Conservation (phyloP, 2,329 filamentous ascomycete species). For the Trichocomaceae sp. region DNA sequence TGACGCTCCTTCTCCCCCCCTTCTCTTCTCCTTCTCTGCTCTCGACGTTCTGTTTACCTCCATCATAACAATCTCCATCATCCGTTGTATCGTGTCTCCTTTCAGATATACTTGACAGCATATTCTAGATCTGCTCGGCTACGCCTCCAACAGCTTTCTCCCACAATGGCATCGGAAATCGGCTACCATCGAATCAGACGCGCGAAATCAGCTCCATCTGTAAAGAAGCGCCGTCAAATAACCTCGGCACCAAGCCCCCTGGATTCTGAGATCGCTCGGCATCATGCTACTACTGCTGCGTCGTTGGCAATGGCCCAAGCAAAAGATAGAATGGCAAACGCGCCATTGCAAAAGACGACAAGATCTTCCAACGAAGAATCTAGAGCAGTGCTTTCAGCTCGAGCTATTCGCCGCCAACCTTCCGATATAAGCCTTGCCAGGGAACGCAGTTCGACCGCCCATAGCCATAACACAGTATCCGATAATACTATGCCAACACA, state of each 20-base stretch:
- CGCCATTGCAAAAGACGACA: constrained; percentile 15
- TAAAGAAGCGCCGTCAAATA: constrained; percentile 24
- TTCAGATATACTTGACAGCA: constrained; percentile 6
- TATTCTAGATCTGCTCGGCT: constrained; percentile 9
- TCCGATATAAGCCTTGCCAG: constrained; percentile 16
- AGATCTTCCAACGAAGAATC: constrained; percentile 16
- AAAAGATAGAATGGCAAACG: constrained; percentile 22
- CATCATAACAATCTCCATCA: not conserved
- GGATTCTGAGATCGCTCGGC: constrained; percentile 25
- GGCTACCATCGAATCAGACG: constrained; percentile 27
- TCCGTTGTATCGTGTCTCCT: constrained; percentile 8
- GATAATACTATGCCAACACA: not conserved
- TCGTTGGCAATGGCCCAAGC: constrained; percentile 38
- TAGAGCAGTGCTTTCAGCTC: constrained; percentile 21
- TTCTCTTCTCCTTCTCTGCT: not conserved
- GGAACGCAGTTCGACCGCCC: constrained; percentile 9
- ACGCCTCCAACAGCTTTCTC: not conserved
- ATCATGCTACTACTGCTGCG: constrained; percentile 37
- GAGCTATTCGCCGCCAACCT: constrained; percentile 16
- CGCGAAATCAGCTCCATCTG: constrained; percentile 35
- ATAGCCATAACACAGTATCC: not conserved
- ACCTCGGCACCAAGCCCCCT: constrained; percentile 21
- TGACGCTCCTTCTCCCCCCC: not conserved
- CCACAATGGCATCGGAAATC: constrained; percentile 22
- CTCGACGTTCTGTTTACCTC: not conserved